Base-by-base conservation (phyloP, 2,329 filamentous ascomycete species). In the Bipolaris victoriae region DNA sequence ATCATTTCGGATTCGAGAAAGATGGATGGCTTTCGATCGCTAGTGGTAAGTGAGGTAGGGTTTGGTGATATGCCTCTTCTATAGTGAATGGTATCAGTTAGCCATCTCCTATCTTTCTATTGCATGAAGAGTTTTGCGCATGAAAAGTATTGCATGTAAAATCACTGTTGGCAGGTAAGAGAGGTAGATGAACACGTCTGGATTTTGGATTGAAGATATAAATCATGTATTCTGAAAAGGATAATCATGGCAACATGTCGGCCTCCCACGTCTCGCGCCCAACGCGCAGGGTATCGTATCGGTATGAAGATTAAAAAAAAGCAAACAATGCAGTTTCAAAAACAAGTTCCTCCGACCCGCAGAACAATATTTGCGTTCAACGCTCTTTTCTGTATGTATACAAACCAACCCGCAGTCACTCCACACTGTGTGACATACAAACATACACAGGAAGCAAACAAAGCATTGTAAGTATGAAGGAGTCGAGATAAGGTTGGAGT, bases 261-360 rank as follows among this genome's bases (percentile, higher is more conserved):
- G n/a, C 26, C 26, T 33, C 26, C 29, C 29, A 33, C 29, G 16
- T 46, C 43, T 33, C 43, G 43, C 43, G 43, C 43, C 29, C 29
- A 31, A 46, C 9, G 43, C 43, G 43, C 43, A 46, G 43, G 43
- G 43, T 46, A 46, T 46, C 43, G 43, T 46, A 46, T 46, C 46
- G 29, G 24, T 2, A 48, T 48, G 18, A 37, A 48, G 18, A 35
- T 33, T 33, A 16, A 16, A 26, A 33, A 33, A 24, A 48, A 48
- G 46, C 31, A 48, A 48, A 48, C 31, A 36, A 48, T 20, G 3
- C 31, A 15, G 15, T 20, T 15, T n/a, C 13, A 31, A 11, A 33
- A 11, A 13, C 24, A 29, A 18, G 43, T 9, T n/a, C 41, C 16
- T n/a, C 1, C 26, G n/a, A 16, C 26, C 18, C 20, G 43, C 43